Percentiles rank a stretch among this genome's conserved stretches.
Conservation (phyloP, 441 rosid genomes). For the Gossypium davidsonii region DNA sequence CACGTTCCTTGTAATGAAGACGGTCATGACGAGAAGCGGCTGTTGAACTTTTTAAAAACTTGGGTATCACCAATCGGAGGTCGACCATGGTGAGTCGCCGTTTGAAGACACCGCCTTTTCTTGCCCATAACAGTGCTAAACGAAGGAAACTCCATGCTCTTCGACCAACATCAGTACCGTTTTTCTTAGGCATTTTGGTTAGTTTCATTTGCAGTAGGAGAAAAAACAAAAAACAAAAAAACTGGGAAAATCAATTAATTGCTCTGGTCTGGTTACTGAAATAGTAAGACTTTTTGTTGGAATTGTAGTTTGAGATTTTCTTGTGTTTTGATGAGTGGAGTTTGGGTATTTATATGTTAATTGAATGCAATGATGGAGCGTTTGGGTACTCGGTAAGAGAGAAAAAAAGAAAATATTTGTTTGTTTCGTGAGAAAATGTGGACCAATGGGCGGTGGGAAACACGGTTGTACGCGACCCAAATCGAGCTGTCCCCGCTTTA, state of each 20-base stretch:
- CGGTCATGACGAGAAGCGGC: conserved; percentile 15
- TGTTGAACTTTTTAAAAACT: conserved; percentile 39
- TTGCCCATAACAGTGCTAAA: conserved; percentile 54
- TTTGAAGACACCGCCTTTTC: conserved; percentile 65
- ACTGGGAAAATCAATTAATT: too few species aligned
- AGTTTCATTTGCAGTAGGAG: background rate
- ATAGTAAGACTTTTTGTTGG: background rate
- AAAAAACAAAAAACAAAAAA: too few species aligned
- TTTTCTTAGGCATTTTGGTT: conserved; percentile 27
- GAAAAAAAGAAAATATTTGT: background rate
- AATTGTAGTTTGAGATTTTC: background rate
- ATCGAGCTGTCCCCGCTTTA: conserved; percentile 4
- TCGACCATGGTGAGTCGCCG: conserved; percentile 39
- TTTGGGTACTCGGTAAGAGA: conserved; percentile 27
- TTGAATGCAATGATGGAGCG: background rate
- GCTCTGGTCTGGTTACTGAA: background rate
- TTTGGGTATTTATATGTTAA: background rate
- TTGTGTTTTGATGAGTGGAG: background rate
- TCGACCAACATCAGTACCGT: conserved; percentile 16
- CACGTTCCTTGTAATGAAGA: conserved; percentile 40
- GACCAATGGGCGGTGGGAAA: conserved; percentile 16
- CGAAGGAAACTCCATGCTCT: conserved; percentile 58
- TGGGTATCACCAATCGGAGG: conserved; percentile 35
- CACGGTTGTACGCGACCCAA: conserved; percentile 23
- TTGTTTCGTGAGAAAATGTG: background rate